phyloP scores from a whole-genome alignment of 2,329 filamentous ascomycete species.

The Anisogramma anomala region DNA sequence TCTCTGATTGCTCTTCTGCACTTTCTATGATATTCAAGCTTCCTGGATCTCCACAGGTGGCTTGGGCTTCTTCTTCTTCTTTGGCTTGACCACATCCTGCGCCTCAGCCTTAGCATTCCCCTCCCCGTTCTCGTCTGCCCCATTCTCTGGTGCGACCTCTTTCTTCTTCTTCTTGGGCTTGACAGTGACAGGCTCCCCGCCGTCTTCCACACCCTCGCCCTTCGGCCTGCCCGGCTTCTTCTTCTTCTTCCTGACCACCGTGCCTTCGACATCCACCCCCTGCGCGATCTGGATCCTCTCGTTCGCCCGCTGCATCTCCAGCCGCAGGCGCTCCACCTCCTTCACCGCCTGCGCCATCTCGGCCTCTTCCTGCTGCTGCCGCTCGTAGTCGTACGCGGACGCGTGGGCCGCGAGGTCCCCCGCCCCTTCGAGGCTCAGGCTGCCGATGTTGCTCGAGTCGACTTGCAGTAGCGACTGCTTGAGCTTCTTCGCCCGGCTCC shows the following conservation, averaged over 20 bases:
- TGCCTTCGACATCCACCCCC: conserved; percentile 54
- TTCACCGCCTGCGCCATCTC: conserved; percentile 84
- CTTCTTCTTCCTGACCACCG: conserved; percentile 56
- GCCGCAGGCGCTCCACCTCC: conserved; percentile 72
- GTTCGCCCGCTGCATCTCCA: conserved; percentile 80
- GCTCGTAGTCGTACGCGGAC: conserved; percentile 45
- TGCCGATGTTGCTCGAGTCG: conserved; percentile 70
- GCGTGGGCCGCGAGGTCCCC: conserved; percentile 26
- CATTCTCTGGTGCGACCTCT: conserved; percentile 12
- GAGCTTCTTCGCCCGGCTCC: conserved; percentile 35
- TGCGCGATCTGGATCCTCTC: conserved; percentile 62
- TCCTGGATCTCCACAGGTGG: conserved; percentile 16
- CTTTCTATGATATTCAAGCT: conserved; percentile 7
- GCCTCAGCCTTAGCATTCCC: conserved; percentile 5
- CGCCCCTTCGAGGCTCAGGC: conserved; percentile 49
- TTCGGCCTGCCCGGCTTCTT: conserved; percentile 45
- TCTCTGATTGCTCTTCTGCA: neutral
- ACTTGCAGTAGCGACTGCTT: conserved; percentile 66
- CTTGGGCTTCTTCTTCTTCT: conserved; percentile 21
- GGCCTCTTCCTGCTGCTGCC: conserved; percentile 62
- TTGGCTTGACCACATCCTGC: conserved; percentile 17
- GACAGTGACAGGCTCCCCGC: conserved; percentile 25
- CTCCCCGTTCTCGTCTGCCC: conserved; percentile 9
- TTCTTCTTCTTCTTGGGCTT: conserved; percentile 38
- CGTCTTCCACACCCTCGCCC: conserved; percentile 8